Conservation (phyloP, 2,329 filamentous ascomycete species). For the Aureobasidium sp. region DNA sequence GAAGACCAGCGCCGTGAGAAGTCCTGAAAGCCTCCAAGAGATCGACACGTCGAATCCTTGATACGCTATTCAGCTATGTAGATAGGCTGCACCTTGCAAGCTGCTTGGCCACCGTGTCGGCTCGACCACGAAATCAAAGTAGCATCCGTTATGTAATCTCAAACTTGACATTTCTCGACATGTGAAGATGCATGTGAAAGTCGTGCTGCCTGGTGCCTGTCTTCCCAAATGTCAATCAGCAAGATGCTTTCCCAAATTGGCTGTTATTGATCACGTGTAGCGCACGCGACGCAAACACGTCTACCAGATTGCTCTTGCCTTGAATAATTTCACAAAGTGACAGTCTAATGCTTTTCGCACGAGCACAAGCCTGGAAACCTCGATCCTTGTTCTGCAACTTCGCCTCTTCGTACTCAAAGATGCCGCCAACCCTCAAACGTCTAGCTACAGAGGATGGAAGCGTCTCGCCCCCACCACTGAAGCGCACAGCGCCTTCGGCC, state of each 20-base stretch:
- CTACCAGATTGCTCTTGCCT: neutral
- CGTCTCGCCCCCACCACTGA: constrained; percentile 53
- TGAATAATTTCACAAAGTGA: neutral
- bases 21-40: neutral
- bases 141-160: neutral
- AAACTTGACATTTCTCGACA: neutral
- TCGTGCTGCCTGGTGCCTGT: neutral
- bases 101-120: neutral
- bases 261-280: constrained; percentile 1
- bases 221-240: neutral
- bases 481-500: constrained; percentile 45
- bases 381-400: neutral
- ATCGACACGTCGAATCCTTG: neutral
- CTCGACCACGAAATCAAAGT: neutral
- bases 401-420: neutral
- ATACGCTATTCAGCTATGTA: neutral
- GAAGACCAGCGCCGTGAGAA: neutral
- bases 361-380: neutral
- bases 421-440: constrained; percentile 29
- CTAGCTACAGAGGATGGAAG: constrained; percentile 34
- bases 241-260: neutral
- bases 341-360: neutral
- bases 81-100: neutral
- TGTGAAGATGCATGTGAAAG: constrained; percentile 6
- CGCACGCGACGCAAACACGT: constrained; percentile 9